phyloP scores from a whole-genome alignment of 768 basidiomycete species.

The Pulveroboletus sp. region DNA sequence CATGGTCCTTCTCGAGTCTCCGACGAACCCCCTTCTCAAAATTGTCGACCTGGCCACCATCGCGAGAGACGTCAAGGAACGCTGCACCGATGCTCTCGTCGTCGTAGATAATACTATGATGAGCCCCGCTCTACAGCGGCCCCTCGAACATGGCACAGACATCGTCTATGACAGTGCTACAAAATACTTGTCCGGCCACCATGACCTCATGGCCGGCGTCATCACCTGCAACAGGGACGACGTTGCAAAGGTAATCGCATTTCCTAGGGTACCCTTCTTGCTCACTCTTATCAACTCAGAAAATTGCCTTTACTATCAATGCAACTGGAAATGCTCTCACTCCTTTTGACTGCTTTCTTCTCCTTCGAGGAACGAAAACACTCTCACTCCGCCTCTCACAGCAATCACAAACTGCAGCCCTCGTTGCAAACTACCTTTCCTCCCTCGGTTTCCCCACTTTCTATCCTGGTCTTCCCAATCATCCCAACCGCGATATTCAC shows the following conservation, averaged over 20 bases:
- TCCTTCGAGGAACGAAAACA: conserved; percentile 94
- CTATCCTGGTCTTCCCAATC: conserved; percentile 83
- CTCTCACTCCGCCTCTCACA: conserved; percentile 94
- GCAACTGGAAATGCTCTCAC: conserved; percentile 89
- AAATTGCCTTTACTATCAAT: conserved; percentile 89
- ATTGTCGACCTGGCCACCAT: conserved; percentile 87
- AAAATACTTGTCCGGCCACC: conserved; percentile 96
- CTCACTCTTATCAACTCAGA: conserved; percentile 38
- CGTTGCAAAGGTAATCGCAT: conserved; percentile 61
- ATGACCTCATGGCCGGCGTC: conserved; percentile 98
- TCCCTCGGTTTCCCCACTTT: conserved; percentile 83
- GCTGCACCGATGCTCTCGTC: conserved; percentile 72
- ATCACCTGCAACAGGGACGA: conserved; percentile 91
- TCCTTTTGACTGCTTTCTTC: conserved; percentile 94
- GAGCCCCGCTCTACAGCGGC: conserved; percentile 96
- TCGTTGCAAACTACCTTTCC: conserved; percentile 83
- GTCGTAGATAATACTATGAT: conserved; percentile 99
- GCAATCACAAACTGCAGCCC: conserved; percentile 76
- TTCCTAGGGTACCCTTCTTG: not conserved
- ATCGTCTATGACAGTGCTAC: conserved; percentile 98
- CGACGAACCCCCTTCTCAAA: conserved; percentile 95
- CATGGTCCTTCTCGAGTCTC: conserved; percentile 96
- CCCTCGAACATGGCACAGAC: conserved; percentile 93
- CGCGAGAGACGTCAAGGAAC: conserved; percentile 76
- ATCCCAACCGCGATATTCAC: conserved; percentile 86